Conservation (phyloP, 202 grass and related monocot species). For the Panicum virgatum region DNA sequence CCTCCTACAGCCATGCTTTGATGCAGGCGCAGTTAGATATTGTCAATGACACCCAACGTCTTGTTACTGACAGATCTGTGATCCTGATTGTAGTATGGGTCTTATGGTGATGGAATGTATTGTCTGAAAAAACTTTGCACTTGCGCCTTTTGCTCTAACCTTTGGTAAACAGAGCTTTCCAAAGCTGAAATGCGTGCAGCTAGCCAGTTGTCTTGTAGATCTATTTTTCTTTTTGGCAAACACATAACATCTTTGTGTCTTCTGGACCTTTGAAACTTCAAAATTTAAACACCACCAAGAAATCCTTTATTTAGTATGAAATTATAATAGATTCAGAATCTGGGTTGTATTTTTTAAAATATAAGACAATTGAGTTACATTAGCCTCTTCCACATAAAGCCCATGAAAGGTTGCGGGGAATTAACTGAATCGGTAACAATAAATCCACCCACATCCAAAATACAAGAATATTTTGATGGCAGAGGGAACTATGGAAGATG, state of each 20-base stretch:
- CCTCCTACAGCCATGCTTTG: background rate
- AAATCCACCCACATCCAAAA: too few species aligned
- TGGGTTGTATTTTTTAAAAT: background rate
- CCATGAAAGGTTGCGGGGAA: too few species aligned
- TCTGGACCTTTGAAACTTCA: background rate
- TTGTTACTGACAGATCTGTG: background rate
- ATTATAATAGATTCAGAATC: background rate
- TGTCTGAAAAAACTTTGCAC: background rate
- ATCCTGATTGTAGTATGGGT: background rate
- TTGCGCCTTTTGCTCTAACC: background rate
- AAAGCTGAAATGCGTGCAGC: background rate
- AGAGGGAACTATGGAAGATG: too few species aligned
- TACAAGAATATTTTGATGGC: too few species aligned
- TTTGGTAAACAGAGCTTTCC: background rate
- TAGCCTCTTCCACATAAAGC: too few species aligned
- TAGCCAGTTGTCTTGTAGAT: background rate
- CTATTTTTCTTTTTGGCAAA: background rate
- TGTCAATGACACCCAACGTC: background rate
- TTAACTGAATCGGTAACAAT: too few species aligned
- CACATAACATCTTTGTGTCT: background rate
- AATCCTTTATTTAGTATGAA: background rate
- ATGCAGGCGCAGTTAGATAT: constrained; percentile 1
- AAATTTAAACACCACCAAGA: background rate
- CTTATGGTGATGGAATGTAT: background rate
- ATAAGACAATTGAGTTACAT: too few species aligned